Evolutionary conservation across 352 stramenopile species (phyloP).

Genomic region (Phytophthora syringae): DNA sequence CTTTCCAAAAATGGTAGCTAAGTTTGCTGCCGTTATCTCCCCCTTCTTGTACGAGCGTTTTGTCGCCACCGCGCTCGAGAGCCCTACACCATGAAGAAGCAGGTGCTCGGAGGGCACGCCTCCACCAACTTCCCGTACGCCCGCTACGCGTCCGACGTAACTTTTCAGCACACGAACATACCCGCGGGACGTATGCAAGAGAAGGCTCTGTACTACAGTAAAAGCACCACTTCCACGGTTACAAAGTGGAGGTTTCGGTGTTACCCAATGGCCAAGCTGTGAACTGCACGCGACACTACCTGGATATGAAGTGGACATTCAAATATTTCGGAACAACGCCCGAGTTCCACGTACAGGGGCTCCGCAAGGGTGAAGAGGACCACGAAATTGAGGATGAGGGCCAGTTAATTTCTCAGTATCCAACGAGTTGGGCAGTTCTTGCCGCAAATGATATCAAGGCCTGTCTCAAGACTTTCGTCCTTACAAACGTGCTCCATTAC

Average conservation of each 20-base stretch:
- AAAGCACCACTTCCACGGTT: background rate
- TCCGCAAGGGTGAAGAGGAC: slow-evolving; percentile 3
- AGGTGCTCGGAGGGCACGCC: too few species aligned
- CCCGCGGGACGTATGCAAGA: background rate
- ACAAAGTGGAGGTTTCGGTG: background rate
- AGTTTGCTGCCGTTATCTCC: background rate
- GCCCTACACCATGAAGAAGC: too few species aligned
- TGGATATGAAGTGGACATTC: too few species aligned
- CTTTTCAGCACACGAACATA: background rate
- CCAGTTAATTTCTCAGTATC: background rate
- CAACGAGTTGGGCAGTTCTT: background rate
- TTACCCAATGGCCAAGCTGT: background rate
- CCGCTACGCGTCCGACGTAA: background rate
- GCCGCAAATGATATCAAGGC: slow-evolving; percentile 12
- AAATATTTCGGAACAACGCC: slow-evolving; percentile 6
- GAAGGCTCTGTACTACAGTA: background rate
- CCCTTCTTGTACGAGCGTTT: background rate
- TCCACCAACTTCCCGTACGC: background rate
- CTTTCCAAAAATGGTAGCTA: slow-evolving; percentile 7
- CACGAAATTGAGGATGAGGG: background rate
- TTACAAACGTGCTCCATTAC: background rate
- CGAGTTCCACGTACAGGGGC: slow-evolving; percentile 1
- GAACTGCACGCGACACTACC: too few species aligned
- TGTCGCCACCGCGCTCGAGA: background rate
- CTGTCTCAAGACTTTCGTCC: slow-evolving; percentile 4